Evolutionary conservation across 805 yeast genomes (phyloP), one percentile per base, ranked within the genome.

Genomic region (Tetrapisispora taiwanensis): DNA sequence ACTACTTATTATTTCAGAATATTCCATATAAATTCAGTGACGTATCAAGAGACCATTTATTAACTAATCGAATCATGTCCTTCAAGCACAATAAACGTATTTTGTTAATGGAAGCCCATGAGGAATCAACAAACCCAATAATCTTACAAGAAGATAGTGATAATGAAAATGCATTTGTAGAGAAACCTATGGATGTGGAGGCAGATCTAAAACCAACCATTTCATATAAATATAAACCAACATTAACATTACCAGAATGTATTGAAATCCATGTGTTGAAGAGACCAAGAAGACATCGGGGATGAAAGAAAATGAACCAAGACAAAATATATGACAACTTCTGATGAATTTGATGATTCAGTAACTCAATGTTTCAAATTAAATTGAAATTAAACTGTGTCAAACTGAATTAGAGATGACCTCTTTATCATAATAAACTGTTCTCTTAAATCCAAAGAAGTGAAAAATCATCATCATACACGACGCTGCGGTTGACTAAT

Each of bases 211-310:
- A 62, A 38, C 64, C 65, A 1, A 47, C 44, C 9, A 43, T 61
- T 13, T 41, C 40, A 1, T 52, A 52, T 33, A 49, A 41, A 17
- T 60, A 61, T 42, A 46, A 35, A 20, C 56, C 59, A 1, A 46
- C 56, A 30, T 28, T 48, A 14, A 59, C 50, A 20, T 46, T 59
- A 8, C 60, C 59, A 0, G 54, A 53, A 4, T 57, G 60, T 36
- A 46, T 62, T 7, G 59, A 55, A 33, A 48, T 60, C 3, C 62
- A 61, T 41, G 56, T 62, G 9, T 46, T 61, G 10, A 54, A 52
- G 33, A 48, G 67, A 24, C 67, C 67, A 22, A 58, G 52, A 48
- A 53, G 65, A 37, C 49, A 50, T 33, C 47, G 44, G 12, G 18
- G 18, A 4, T 42, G 8, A 8, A 22, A 8, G 26, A n/a, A n/a